Evolutionary conservation across 2,329 filamentous ascomycete genomes (phyloP).

Genomic region (Cordyceps farinosa): DNA sequence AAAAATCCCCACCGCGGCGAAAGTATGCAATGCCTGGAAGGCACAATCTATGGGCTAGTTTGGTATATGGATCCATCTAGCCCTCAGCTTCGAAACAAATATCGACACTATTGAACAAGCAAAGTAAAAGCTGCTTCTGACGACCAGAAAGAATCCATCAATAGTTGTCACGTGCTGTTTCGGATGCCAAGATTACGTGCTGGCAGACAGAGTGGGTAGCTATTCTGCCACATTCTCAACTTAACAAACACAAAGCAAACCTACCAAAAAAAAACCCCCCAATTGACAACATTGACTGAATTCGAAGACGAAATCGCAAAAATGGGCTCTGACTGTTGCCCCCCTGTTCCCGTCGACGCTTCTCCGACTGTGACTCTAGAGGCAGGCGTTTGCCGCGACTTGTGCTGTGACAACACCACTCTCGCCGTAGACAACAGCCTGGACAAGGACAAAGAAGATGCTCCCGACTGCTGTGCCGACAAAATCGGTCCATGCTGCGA

Average conservation of each 20-base stretch:
- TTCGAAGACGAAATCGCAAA: not conserved
- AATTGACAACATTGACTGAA: not conserved
- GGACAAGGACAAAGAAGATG: not conserved
- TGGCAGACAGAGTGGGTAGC: not conserved
- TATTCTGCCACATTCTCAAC: not conserved
- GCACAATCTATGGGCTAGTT: too few species aligned
- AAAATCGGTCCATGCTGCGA: conserved; percentile 42
- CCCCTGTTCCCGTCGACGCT: not conserved
- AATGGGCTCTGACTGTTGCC: conserved; percentile 5
- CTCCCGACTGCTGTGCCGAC: conserved; percentile 39
- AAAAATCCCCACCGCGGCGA: too few species aligned
- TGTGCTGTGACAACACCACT: not conserved
- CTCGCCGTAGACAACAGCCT: not conserved
- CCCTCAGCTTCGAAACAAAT: too few species aligned
- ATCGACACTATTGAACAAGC: too few species aligned
- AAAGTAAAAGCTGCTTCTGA: too few species aligned
- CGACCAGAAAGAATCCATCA: too few species aligned
- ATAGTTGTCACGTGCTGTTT: too few species aligned
- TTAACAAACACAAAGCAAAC: not conserved
- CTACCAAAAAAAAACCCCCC: not conserved
- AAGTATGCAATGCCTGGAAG: too few species aligned
- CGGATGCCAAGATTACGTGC: too few species aligned
- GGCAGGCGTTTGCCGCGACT: not conserved
- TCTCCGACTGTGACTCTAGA: not conserved
- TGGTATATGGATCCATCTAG: too few species aligned